These are phyloP conservation scores for Dentipellis sp. DNA, from an alignment of 768 basidiomycete genomes.

Conservation along the genomic window DNA sequence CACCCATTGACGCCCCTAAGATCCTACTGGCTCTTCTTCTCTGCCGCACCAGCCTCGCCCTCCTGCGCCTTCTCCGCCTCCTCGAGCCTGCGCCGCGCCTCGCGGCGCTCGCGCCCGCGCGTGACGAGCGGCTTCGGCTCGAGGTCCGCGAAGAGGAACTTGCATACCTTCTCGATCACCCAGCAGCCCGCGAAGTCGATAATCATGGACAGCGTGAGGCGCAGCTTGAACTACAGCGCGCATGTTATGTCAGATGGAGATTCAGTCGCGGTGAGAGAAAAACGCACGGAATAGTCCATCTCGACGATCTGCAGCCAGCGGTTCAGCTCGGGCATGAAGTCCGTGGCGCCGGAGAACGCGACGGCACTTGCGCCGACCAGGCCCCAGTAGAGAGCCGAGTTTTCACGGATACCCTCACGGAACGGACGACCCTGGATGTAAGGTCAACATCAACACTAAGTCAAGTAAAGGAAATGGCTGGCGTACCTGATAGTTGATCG, in stretches of 20 bases:
- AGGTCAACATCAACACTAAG: neutral
- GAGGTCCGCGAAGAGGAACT: conserved; percentile 78
- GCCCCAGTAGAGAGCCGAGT: conserved; percentile 88
- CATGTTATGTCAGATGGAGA: neutral
- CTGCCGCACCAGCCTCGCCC: conserved; percentile 10
- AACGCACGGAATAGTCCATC: conserved; percentile 70
- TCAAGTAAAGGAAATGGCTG: neutral
- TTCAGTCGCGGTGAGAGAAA: neutral
- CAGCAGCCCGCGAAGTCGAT: conserved; percentile 86
- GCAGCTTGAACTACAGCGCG: conserved; percentile 70
- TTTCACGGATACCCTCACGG: conserved; percentile 96
- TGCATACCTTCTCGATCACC: conserved; percentile 74
- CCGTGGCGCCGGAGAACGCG: conserved; percentile 88
- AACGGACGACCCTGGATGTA: conserved; percentile 77
- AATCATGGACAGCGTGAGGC: conserved; percentile 73
- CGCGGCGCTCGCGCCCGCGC: conserved; percentile 72
- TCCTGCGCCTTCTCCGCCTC: conserved; percentile 14
- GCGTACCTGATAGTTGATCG: conserved; percentile 89
- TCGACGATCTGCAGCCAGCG: conserved; percentile 95
- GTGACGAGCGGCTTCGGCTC: conserved; percentile 82
- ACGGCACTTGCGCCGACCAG: conserved; percentile 83
- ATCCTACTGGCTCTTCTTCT: conserved; percentile 29
- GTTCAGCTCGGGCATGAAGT: conserved; percentile 92
- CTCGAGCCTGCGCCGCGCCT: conserved; percentile 43
- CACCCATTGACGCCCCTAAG: neutral